Conservation (phyloP, 2,329 filamentous ascomycete genomes). For the Aaosphaeria pasadenensis region DNA sequence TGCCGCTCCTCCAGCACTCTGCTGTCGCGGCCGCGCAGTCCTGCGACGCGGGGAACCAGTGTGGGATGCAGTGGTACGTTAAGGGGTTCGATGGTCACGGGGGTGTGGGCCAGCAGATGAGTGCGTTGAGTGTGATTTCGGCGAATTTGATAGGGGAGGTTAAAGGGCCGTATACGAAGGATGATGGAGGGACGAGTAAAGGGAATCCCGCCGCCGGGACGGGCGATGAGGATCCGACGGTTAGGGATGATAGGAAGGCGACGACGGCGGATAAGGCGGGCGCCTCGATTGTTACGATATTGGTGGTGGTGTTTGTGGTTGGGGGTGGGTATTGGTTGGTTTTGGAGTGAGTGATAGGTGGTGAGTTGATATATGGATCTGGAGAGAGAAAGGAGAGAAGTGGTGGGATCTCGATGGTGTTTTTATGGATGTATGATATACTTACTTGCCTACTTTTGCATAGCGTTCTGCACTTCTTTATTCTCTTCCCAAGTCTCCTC, state of each 20-base stretch:
- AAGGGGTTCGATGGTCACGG: slow-evolving; percentile 43
- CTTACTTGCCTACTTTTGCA: no score
- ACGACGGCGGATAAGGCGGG: slow-evolving; percentile 42
- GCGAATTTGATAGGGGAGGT: slow-evolving; percentile 41
- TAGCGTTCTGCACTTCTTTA: no score
- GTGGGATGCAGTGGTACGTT: slow-evolving; percentile 44
- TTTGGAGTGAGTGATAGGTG: neutral
- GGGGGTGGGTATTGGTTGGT: slow-evolving; percentile 21
- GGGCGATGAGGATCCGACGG: slow-evolving; percentile 18
- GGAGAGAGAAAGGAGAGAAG: neutral
- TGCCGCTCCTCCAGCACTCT: slow-evolving; percentile 52
- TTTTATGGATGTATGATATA: no score
- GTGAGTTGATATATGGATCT: neutral
- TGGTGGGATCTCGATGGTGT: no score
- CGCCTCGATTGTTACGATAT: slow-evolving; percentile 41
- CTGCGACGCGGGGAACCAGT: slow-evolving; percentile 44
- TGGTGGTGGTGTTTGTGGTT: slow-evolving; percentile 16
- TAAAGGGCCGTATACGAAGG: slow-evolving; percentile 43
- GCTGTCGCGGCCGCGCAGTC: slow-evolving; percentile 54
- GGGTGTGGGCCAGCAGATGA: slow-evolving; percentile 59
- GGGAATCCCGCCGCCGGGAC: slow-evolving; percentile 44
- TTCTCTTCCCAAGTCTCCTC: no score
- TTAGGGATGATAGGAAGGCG: slow-evolving; percentile 16
- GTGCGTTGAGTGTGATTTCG: slow-evolving; percentile 52
- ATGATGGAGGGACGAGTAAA: slow-evolving; percentile 50